A percentile compares a stretch with the other conserved stretches of the same genome.
These are phyloP conservation scores for Terana coerulea DNA, from an alignment of 768 basidiomycete species.

Conservation along the genomic window DNA sequence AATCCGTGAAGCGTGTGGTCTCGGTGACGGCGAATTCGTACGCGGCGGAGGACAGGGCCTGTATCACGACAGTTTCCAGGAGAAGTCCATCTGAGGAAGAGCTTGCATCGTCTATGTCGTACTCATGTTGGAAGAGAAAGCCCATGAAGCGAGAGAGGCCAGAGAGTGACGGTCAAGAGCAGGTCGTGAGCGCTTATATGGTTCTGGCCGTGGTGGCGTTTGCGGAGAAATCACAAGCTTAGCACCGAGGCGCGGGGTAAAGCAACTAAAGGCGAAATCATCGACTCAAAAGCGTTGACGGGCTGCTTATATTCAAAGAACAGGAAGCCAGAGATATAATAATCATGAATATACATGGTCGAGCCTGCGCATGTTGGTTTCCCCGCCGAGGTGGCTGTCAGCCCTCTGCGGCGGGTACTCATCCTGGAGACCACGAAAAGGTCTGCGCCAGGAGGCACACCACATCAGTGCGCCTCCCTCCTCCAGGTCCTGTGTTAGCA, in stretches of 20 bases:
- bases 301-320: too few species aligned
- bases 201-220: too few species aligned
- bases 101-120: neutral
- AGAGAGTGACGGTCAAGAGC: neutral
- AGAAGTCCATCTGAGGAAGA: neutral
- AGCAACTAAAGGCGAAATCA: too few species aligned
- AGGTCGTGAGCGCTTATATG: neutral
- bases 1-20: neutral
- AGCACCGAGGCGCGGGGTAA: too few species aligned
- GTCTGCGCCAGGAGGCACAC: slow-evolving; percentile 8
- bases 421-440: slow-evolving; percentile 13
- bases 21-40: neutral
- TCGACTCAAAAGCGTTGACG: too few species aligned
- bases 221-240: too few species aligned
- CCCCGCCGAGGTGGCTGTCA: neutral
- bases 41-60: neutral
- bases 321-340: too few species aligned
- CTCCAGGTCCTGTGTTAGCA: slow-evolving; percentile 3
- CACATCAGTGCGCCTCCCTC: slow-evolving; percentile 2
- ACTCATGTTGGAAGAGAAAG: neutral
- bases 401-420: neutral
- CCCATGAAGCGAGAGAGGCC: neutral
- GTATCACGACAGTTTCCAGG: neutral
- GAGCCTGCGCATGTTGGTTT: slow-evolving; percentile 13
- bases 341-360: too few species aligned